phyloP scores from a whole-genome alignment of 768 basidiomycete genomes.

The Suillus brevipes region DNA sequence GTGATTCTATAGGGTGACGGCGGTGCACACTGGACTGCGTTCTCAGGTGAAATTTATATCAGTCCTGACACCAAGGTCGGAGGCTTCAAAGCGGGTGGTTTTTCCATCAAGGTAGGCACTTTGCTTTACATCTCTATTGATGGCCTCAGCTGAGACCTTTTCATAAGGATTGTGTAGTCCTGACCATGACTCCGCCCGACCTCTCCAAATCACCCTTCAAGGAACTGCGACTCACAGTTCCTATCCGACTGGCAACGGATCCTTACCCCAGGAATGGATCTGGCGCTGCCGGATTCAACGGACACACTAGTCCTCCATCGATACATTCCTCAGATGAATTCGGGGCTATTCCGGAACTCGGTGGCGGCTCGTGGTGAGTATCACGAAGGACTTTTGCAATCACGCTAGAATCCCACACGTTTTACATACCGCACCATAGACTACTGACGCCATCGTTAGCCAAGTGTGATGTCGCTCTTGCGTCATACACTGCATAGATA shows the following conservation, averaged over 20 bases:
- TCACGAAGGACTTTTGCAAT: not conserved
- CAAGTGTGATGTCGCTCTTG: not conserved
- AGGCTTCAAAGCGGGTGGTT: constrained; percentile 67
- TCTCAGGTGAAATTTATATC: constrained; percentile 62
- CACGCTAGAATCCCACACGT: not conserved
- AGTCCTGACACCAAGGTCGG: constrained; percentile 47
- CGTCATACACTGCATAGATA: not conserved
- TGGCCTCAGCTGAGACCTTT: constrained; percentile 6
- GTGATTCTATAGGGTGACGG: constrained; percentile 49
- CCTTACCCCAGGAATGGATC: constrained; percentile 45
- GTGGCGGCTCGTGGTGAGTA: not conserved
- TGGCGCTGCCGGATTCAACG: constrained; percentile 12
- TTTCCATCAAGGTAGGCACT: constrained; percentile 56
- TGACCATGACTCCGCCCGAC: constrained; percentile 61
- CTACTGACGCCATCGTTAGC: not conserved
- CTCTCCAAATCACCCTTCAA: constrained; percentile 52
- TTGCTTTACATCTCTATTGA: not conserved
- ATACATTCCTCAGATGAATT: constrained; percentile 28
- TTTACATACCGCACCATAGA: not conserved
- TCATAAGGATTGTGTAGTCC: constrained; percentile 65
- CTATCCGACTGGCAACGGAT: constrained; percentile 66
- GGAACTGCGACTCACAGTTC: constrained; percentile 62
- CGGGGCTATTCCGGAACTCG: constrained; percentile 13
- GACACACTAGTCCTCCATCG: constrained; percentile 12
- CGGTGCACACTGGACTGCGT: constrained; percentile 59